Evolutionary conservation across 2,329 filamentous ascomycete genomes (phyloP), one percentile per base, ranked within the genome.

Genomic region (Aureobasidium mangrovei): DNA sequence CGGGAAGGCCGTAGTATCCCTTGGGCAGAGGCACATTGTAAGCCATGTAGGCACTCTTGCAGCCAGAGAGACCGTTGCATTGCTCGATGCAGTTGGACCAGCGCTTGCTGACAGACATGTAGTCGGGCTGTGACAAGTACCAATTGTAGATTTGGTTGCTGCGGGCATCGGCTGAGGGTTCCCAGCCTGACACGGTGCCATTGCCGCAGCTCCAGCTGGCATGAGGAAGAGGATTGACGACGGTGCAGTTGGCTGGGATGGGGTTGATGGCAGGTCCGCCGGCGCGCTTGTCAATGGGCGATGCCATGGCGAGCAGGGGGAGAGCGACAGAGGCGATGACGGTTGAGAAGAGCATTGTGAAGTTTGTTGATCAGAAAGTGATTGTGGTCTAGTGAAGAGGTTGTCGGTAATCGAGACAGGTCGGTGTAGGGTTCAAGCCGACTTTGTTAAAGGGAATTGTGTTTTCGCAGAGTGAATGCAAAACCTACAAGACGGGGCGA

Each of bases 31-130:
- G 58, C n/a, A 71, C 60, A n/a, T 69, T 64, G 45, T 71, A 63
- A 1, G 66, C 69, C 63, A 70, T 65, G 31, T 65, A 68, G 2
- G 64, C 67, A 7, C 62, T 61, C 54, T 67, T 66, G 61, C 71
- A 73, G 38, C 64, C 60, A 12, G 56, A 54, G 43, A 67, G 69
- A 9, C 70, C 70, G 53, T 72, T 69, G 60, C 71, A 73, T 57
- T 72, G 70, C 56, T 72, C 52, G 3, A 67, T 61, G 57, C 70
- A 72, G 49, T 69, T 64, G 52, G 62, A 49, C 10, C 63, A 63
- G 49, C 61, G 58, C 5, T 57, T 47, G 3, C 36, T 31, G 24
- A 55, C 53, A 24, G 56, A 49, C 7, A 41, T 27, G 29, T 48
- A 51, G 18, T 62, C 56, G 2, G 65, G 58, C 39, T 59, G 59